These are phyloP conservation scores for Larix sibirica DNA, from an alignment of 83 land plant species.

Conservation along the genomic window DNA sequence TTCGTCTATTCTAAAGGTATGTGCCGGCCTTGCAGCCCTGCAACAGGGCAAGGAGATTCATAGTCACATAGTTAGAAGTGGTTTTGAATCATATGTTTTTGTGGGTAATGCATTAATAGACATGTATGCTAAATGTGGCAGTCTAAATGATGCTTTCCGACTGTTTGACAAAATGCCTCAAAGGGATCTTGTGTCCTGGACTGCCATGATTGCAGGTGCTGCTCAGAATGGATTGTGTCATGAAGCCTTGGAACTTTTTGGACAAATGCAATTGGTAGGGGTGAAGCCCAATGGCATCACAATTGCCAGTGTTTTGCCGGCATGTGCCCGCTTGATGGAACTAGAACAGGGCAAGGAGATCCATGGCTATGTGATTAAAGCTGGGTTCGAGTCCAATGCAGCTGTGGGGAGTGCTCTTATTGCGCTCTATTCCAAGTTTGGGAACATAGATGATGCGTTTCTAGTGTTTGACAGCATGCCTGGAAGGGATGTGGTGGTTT, in stretches of 20 bases:
- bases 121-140: constrained; percentile 40
- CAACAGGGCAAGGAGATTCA: constrained; percentile 28
- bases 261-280: background rate
- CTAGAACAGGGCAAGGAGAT: constrained; percentile 11
- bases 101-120: constrained; percentile 32
- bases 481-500: constrained; percentile 10
- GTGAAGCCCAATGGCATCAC: constrained; percentile 14
- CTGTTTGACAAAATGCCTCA: constrained; percentile 30
- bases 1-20: constrained; percentile 19
- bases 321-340: constrained; percentile 19
- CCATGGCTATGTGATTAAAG: constrained; percentile 1
- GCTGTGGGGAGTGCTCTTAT: constrained; percentile 13
- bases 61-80: constrained; percentile 24
- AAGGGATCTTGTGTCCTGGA: constrained; percentile 49
- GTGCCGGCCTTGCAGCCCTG: constrained; percentile 21
- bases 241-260: constrained; percentile 24
- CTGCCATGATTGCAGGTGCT: constrained; percentile 47
- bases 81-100: constrained; percentile 26
- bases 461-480: constrained; percentile 6
- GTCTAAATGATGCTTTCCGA: constrained; percentile 24
- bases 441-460: constrained; percentile 10
- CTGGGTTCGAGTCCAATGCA: constrained; percentile 2
- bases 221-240: constrained; percentile 31
- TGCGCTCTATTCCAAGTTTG: constrained; percentile 20
- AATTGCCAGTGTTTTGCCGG: constrained; percentile 9